phyloP scores from a whole-genome alignment of 345 rosid species.

The Bruguiera sexangula region DNA sequence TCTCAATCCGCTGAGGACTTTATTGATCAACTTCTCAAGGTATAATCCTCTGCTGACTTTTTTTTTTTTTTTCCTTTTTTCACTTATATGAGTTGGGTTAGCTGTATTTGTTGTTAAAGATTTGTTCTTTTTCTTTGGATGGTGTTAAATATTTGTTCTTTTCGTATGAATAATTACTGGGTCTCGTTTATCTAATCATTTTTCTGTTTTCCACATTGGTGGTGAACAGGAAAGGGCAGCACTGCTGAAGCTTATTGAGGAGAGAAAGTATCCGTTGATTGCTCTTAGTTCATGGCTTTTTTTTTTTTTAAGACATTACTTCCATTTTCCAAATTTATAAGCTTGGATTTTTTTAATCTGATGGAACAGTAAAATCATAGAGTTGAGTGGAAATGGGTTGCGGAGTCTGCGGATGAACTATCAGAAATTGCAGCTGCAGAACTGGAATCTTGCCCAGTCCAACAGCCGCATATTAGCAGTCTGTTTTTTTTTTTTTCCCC shows the following conservation, averaged over 20 bases:
- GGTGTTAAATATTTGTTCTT: not conserved
- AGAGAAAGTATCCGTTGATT: slow-evolving; percentile 68
- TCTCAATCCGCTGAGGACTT: slow-evolving; percentile 24
- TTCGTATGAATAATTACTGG: not conserved
- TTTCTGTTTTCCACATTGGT: not conserved
- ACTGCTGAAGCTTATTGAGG: slow-evolving; percentile 58
- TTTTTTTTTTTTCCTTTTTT: not conserved
- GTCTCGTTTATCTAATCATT: not conserved
- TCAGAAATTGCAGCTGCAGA: slow-evolving; percentile 57
- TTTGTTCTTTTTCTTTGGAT: not conserved
- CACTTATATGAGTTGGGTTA: not conserved
- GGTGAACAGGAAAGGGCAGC: slow-evolving; percentile 55
- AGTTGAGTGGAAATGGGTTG: slow-evolving; percentile 48
- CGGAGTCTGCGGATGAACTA: slow-evolving; percentile 37
- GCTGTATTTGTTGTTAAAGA: not conserved
- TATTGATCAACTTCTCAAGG: slow-evolving; percentile 51
- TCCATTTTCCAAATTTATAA: not conserved
- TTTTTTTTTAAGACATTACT: not conserved
- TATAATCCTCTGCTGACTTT: slow-evolving; percentile 2
- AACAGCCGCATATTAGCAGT: slow-evolving; percentile 59
- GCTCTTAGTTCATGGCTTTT: not conserved
- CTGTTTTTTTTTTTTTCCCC: slow-evolving; percentile 18
- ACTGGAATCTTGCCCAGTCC: slow-evolving; percentile 58
- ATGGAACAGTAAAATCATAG: slow-evolving; percentile 47
- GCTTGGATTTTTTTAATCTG: slow-evolving; percentile 29